Percentiles rank a stretch among this genome's conserved stretches.
These are phyloP conservation scores for Rubia yunnanensis DNA, from an alignment of 257 asterid species.

Conservation along the genomic window DNA sequence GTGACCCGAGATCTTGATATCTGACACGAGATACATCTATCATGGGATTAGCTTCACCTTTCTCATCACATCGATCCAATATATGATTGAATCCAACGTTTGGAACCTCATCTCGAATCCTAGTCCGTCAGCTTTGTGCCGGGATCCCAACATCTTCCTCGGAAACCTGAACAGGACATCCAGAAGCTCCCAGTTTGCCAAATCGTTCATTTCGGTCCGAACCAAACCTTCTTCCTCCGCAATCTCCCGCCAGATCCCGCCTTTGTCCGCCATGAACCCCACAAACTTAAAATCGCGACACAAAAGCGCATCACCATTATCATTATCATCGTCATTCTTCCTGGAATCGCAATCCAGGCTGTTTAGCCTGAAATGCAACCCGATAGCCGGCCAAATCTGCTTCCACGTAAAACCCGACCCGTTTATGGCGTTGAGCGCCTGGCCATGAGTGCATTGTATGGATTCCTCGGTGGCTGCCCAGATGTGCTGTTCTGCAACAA, in stretches of 20 bases:
- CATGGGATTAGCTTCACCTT: slow-evolving; percentile 55
- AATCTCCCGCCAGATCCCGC: slow-evolving; percentile 56
- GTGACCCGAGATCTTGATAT: neutral
- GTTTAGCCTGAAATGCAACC: slow-evolving; percentile 36
- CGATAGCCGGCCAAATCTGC: slow-evolving; percentile 55
- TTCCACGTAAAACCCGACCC: slow-evolving; percentile 66
- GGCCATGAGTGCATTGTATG: slow-evolving; percentile 20
- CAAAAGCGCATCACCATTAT: slow-evolving; percentile 15
- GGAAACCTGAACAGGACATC: slow-evolving; percentile 61
- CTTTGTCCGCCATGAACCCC: slow-evolving; percentile 44
- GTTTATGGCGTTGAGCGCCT: slow-evolving; percentile 58
- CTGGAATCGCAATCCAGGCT: neutral
- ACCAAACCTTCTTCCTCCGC: slow-evolving; percentile 44
- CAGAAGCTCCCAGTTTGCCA: slow-evolving; percentile 64
- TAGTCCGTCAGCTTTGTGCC: slow-evolving; percentile 44
- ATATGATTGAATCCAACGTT: slow-evolving; percentile 54
- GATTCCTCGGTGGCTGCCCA: slow-evolving; percentile 45
- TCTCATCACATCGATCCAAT: slow-evolving; percentile 74
- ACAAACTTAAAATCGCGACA: slow-evolving; percentile 28
- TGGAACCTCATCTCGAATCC: slow-evolving; percentile 52
- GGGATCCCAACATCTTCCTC: slow-evolving; percentile 46
- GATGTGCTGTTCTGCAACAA: slow-evolving; percentile 73
- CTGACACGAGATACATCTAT: neutral
- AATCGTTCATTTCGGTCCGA: slow-evolving; percentile 48
- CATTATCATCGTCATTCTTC: neutral